A percentile compares a stretch with the other conserved stretches of the same genome.
These are phyloP conservation scores for Xylaria sp. DNA, from an alignment of 2,329 filamentous ascomycete genomes.

Conservation along the genomic window DNA sequence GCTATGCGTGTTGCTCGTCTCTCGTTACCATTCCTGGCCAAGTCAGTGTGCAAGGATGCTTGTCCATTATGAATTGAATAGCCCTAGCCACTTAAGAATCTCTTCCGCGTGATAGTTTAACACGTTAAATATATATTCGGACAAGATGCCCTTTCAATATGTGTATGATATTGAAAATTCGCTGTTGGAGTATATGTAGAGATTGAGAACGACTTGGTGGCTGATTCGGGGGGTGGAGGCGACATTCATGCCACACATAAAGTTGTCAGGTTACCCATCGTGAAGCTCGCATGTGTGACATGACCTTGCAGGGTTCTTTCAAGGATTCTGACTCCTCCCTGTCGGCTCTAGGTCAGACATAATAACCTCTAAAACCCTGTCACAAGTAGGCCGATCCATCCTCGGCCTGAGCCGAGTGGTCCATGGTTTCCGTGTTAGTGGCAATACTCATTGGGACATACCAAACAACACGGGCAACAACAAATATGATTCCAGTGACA, in stretches of 20 bases:
- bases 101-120: neutral
- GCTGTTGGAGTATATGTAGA: neutral
- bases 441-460: constrained; percentile 26
- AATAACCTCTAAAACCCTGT: constrained; percentile 48
- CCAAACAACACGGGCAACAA: constrained; percentile 5
- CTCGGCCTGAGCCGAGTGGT: constrained; percentile 48
- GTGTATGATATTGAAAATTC: neutral
- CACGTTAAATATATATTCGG: neutral
- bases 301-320: constrained; percentile 5
- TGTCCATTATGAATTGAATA: neutral
- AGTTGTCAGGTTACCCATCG: neutral
- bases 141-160: neutral
- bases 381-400: constrained; percentile 44
- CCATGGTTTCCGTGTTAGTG: constrained; percentile 39
- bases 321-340: constrained; percentile 23
- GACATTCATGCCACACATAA: neutral
- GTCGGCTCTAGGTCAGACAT: constrained; percentile 36
- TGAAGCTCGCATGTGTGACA: constrained; percentile 14
- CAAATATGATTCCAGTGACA: neutral
- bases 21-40: constrained; percentile 49
- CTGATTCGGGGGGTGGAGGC: neutral
- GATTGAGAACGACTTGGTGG: neutral
- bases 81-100: constrained; percentile 4
- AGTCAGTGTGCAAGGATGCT: constrained; percentile 26
- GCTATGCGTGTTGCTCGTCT: constrained; percentile 48